Evolutionary conservation across 176 grass and related monocot genomes (phyloP).

Genomic region (Oryza coarctata): DNA sequence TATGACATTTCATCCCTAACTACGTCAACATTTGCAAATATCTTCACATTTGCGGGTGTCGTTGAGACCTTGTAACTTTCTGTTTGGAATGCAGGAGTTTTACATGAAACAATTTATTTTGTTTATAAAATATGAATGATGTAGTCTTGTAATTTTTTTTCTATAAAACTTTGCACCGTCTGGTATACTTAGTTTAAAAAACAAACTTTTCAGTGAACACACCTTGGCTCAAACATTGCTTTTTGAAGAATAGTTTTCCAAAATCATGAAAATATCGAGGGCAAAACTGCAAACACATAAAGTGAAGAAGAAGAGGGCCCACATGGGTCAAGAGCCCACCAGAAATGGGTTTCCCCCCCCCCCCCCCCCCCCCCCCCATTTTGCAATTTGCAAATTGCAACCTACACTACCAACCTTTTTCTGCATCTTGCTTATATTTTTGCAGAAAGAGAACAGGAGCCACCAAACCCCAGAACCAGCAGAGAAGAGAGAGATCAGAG

Average conservation of each 20-base stretch:
- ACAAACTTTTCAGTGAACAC: too few species aligned
- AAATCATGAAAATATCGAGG: neutral
- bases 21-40: neutral
- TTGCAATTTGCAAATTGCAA: conserved; percentile 2
- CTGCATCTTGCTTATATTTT: conserved; percentile 8
- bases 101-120: too few species aligned
- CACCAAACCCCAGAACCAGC: conserved; percentile 24
- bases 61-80: too few species aligned
- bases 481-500: conserved; percentile 1
- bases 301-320: neutral
- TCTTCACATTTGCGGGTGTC: too few species aligned
- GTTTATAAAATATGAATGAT: too few species aligned
- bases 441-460: neutral
- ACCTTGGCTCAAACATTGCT: too few species aligned
- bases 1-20: neutral
- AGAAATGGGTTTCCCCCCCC: neutral
- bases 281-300: neutral
- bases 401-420: neutral
- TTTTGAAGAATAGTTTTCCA: neutral
- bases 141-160: too few species aligned
- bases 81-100: too few species aligned
- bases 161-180: too few species aligned
- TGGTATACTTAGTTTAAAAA: too few species aligned
- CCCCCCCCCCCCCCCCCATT: too few species aligned
- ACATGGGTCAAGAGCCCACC: neutral